Evolutionary conservation across 805 yeast genomes (phyloP).

Genomic region (Vanderwaltozyma verrucispora): DNA sequence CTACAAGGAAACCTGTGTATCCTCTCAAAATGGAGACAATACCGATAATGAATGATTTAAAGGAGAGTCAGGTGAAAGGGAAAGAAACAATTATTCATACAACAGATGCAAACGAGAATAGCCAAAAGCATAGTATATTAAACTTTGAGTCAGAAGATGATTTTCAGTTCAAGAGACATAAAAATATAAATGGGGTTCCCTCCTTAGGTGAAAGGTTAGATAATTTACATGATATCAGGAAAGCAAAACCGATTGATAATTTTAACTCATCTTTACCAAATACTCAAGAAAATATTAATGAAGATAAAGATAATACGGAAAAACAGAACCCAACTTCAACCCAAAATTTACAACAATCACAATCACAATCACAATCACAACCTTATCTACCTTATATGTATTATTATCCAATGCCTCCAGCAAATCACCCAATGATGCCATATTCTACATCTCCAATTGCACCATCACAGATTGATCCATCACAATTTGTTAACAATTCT

Average conservation of each 20-base stretch:
- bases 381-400: constrained; percentile 19
- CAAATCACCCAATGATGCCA: constrained; percentile 15
- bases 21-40: constrained; percentile 20
- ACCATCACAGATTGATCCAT: constrained; percentile 5
- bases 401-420: constrained; percentile 17
- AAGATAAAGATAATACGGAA: background rate
- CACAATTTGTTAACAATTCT: constrained; percentile 13
- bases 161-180: constrained; percentile 26
- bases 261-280: constrained; percentile 18
- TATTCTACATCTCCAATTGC: constrained; percentile 14
- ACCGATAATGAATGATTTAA: constrained; percentile 7
- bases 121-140: constrained; percentile 6
- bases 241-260: constrained; percentile 26
- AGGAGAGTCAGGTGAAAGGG: background rate
- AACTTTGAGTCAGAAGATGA: constrained; percentile 22
- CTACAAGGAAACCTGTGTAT: constrained; percentile 10
- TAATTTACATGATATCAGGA: constrained; percentile 19
- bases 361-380: constrained; percentile 6
- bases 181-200: constrained; percentile 18
- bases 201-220: constrained; percentile 25
- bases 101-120: constrained; percentile 3
- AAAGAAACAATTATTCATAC: background rate
- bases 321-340: too few relatives aligned
- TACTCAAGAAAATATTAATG: background rate
- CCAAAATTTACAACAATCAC: background rate